These are phyloP conservation scores for Scheffersomyces spartinae DNA, from an alignment of 805 yeast species.

Conservation along the genomic window DNA sequence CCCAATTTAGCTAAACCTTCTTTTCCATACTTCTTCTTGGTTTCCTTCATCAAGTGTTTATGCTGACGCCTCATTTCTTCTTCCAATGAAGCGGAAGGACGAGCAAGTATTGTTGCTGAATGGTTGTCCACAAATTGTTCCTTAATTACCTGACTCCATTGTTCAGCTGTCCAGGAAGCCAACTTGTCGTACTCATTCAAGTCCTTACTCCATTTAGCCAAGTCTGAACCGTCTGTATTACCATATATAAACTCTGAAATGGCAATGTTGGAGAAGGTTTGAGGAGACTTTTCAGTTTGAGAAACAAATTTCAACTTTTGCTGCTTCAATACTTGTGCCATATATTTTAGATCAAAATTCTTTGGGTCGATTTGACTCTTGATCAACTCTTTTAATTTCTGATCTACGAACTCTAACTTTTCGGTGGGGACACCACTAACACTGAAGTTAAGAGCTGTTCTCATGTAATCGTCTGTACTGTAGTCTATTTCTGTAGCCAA, in stretches of 20 bases:
- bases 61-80: slow-evolving; percentile 38
- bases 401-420: slow-evolving; percentile 41
- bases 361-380: slow-evolving; percentile 36
- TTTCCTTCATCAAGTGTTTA: slow-evolving; percentile 34
- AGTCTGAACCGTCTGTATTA: slow-evolving; percentile 42
- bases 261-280: slow-evolving; percentile 50
- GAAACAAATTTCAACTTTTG: slow-evolving; percentile 49
- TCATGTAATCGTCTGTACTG: slow-evolving; percentile 63
- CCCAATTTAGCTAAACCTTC: slow-evolving; percentile 46
- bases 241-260: slow-evolving; percentile 79
- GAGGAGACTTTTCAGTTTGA: slow-evolving; percentile 53
- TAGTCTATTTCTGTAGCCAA: slow-evolving; percentile 59
- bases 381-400: slow-evolving; percentile 38
- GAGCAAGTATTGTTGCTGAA: slow-evolving; percentile 56
- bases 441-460: slow-evolving; percentile 45
- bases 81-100: slow-evolving; percentile 58
- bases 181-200: slow-evolving; percentile 51
- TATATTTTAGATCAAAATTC: slow-evolving; percentile 49
- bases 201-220: slow-evolving; percentile 42
- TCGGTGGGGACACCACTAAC: slow-evolving; percentile 71
- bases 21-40: slow-evolving; percentile 42
- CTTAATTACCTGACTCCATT: slow-evolving; percentile 55
- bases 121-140: slow-evolving; percentile 47
- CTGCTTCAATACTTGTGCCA: slow-evolving; percentile 59
- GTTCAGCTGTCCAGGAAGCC: slow-evolving; percentile 43